These are phyloP conservation scores for Flaveria brownii DNA, from an alignment of 129 eudicot species.

Conservation along the genomic window DNA sequence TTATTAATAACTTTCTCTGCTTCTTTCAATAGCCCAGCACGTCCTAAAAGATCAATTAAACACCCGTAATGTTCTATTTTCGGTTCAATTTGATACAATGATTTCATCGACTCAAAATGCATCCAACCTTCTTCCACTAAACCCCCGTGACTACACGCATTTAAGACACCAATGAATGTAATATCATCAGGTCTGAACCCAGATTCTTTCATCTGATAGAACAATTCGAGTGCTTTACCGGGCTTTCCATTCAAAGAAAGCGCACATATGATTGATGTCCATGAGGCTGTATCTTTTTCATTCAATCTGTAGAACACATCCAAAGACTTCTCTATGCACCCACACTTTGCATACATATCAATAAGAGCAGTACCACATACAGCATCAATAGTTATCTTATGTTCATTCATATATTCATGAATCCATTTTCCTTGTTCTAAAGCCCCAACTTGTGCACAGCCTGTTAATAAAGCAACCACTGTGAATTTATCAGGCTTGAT, in stretches of 20 bases:
- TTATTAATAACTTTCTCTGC: slow-evolving; percentile 51
- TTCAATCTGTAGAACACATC: slow-evolving; percentile 45
- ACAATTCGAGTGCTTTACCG: slow-evolving; percentile 47
- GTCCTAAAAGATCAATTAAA: slow-evolving; percentile 63
- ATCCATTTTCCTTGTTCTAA: slow-evolving; percentile 77
- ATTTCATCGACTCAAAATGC: slow-evolving; percentile 57
- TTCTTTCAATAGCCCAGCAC: slow-evolving; percentile 61
- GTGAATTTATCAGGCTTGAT: slow-evolving; percentile 65
- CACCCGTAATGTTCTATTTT: slow-evolving; percentile 72
- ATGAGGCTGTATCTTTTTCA: slow-evolving; percentile 63
- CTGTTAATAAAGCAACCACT: slow-evolving; percentile 63
- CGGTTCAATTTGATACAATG: slow-evolving; percentile 49
- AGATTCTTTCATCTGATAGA: slow-evolving; percentile 44
- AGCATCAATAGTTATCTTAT: slow-evolving; percentile 46
- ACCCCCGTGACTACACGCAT: slow-evolving; percentile 75
- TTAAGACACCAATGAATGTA: slow-evolving; percentile 64
- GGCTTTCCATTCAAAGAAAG: slow-evolving; percentile 64
- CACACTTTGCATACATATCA: slow-evolving; percentile 78
- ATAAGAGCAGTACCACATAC: slow-evolving; percentile 73
- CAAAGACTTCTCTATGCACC: slow-evolving; percentile 55
- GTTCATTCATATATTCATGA: slow-evolving; percentile 53
- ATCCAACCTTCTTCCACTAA: slow-evolving; percentile 58
- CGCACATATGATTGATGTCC: slow-evolving; percentile 65
- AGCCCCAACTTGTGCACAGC: slow-evolving; percentile 71
- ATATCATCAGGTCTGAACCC: slow-evolving; percentile 68